These are phyloP conservation scores for Neurospora terricola DNA, from an alignment of 495 filamentous ascomycete genomes.

Conservation along the genomic window DNA sequence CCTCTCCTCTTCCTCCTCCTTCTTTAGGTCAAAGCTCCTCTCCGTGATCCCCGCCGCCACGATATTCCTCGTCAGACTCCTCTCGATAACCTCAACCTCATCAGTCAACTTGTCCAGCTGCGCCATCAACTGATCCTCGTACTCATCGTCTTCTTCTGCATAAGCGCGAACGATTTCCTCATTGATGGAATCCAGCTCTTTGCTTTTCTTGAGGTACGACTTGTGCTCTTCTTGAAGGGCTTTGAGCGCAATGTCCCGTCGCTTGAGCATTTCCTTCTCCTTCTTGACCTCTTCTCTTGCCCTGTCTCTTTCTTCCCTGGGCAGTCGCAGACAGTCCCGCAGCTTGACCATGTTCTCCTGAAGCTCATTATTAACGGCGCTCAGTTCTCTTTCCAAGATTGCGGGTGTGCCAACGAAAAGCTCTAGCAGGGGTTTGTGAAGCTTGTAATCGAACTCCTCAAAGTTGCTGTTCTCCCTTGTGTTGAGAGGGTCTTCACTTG, in stretches of 20 bases:
- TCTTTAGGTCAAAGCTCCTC: conserved; percentile 19
- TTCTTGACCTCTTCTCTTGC: conserved; percentile 25
- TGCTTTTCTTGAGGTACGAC: conserved; percentile 18
- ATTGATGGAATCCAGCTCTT: conserved; percentile 25
- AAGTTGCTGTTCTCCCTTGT: neutral
- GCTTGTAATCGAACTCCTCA: conserved; percentile 2
- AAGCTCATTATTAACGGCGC: conserved; percentile 16
- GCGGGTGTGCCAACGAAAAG: conserved; percentile 23
- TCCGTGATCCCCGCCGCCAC: conserved; percentile 25
- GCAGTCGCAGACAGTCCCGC: neutral
- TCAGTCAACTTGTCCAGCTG: conserved; percentile 25
- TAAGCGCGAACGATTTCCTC: conserved; percentile 27
- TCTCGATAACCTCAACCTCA: conserved; percentile 21
- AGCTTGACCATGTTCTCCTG: conserved; percentile 19
- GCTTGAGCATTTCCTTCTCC: conserved; percentile 11
- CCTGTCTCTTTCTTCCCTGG: conserved; percentile 22
- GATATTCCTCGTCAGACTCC: conserved; percentile 17
- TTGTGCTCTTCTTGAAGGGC: conserved; percentile 19
- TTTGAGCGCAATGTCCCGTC: conserved; percentile 9
- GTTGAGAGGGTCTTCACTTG: neutral
- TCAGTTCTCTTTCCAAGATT: conserved; percentile 22
- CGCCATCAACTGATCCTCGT: conserved; percentile 22
- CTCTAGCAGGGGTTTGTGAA: conserved; percentile 19
- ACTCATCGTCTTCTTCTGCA: conserved; percentile 26
- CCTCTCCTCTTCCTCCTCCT: conserved; percentile 14